Conservation (phyloP, 2,329 filamentous ascomycete genomes). For the Diaporthe citriasiana region DNA sequence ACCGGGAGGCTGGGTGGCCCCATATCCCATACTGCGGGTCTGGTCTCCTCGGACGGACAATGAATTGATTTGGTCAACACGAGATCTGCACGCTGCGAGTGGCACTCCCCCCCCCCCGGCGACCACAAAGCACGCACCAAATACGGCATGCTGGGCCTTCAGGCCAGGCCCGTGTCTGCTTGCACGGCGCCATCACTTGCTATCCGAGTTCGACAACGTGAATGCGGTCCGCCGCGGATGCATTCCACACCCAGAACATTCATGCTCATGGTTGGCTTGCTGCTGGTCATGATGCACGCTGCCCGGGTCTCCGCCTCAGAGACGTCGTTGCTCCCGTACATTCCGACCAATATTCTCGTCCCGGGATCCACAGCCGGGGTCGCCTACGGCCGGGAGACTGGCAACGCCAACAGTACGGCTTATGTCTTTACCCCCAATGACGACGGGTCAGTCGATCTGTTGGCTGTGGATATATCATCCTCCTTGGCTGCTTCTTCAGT, state of each 20-base stretch:
- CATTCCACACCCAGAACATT: conserved; percentile 18
- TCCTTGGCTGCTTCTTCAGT: conserved; percentile 63
- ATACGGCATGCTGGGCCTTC: conserved; percentile 8
- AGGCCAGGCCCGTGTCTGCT: conserved; percentile 23
- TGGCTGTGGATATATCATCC: conserved; percentile 75
- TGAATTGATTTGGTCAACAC: conserved; percentile 30
- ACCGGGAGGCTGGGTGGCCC: conserved; percentile 35
- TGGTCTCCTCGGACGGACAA: conserved; percentile 4
- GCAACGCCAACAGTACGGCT: conserved; percentile 62
- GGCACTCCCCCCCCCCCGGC: conserved; percentile 24
- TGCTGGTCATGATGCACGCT: conserved; percentile 38
- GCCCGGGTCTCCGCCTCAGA: conserved; percentile 45
- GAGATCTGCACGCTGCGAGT: conserved; percentile 33
- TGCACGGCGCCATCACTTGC: conserved; percentile 29
- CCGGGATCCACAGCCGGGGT: conserved; percentile 58
- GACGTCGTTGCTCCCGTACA: conserved; percentile 77
- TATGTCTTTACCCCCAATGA: conserved; percentile 77
- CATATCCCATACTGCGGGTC: conserved; percentile 21
- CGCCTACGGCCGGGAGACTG: conserved; percentile 48
- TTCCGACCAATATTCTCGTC: conserved; percentile 80
- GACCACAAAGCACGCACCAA: conserved; percentile 21
- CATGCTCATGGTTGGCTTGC: conserved; percentile 29
- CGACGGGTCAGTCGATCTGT: conserved; percentile 64
- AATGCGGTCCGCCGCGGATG: conserved; percentile 2
- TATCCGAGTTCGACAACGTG: conserved; percentile 20